Evolutionary conservation across 2,329 filamentous ascomycete genomes (phyloP), one percentile per base, ranked within the genome.

Genomic region (Didymella segeticola): DNA sequence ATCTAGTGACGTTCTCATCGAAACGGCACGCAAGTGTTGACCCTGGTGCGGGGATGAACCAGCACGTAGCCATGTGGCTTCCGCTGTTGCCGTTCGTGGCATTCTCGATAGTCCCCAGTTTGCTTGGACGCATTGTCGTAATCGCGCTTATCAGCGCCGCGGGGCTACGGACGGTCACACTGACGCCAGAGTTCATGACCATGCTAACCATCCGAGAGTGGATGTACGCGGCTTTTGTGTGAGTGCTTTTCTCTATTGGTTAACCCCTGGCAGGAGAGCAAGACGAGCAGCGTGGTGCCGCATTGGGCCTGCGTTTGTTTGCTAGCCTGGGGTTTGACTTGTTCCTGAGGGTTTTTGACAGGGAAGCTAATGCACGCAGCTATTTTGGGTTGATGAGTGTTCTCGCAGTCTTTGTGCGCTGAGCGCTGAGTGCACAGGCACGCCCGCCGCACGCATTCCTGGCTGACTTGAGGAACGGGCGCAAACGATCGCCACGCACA

Each of bases 1-100:
- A 89, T 58, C 78, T 89, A 11, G 69, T 89, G 17, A 78, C 63
- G 6, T 43, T 73, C 41, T 38, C 73, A 55, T 52, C 61, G 14
- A 64, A 56, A 38, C 48, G 59, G 39, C 56, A 61, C 51, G 48
- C 58, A 43, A 62, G 51, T 29, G 25, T 20, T 43, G 47, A 55
- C 26, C 36, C 55, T 46, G 38, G 58, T 55, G 60, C 47, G 22
- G 48, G 52, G 22, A 53, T 57, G 7, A 57, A 62, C 25, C 64
- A 70, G 34, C 64, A 68, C 31, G 59, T 59, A 23, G 64, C 61
- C 25, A 61, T 73, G 11, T 74, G 69, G 57, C 63, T 78, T 6
- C 74, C 75, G 7, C 56, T 78, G 37, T 64, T 72, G 5, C 66
- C 77, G 45, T 71, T 79, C 14, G 62, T 79, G 38, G 69, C 74